These are phyloP conservation scores for Penicillium sp. DNA, from an alignment of 2,329 filamentous ascomycete genomes.

Conservation along the genomic window DNA sequence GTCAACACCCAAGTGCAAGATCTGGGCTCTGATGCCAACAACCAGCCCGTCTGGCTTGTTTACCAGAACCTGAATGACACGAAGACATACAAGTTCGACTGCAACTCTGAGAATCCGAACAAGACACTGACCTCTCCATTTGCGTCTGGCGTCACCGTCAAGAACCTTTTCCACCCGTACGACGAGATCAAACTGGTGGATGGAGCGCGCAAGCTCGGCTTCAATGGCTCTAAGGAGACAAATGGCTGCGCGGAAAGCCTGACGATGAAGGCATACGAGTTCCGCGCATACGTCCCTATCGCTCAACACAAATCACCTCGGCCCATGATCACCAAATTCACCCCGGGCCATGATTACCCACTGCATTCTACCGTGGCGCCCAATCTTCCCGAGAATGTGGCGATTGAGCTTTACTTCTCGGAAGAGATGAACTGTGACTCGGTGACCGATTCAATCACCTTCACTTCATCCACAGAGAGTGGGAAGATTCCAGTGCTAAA, in stretches of 20 bases:
- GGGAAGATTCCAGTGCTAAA: constrained; percentile 47
- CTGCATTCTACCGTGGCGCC: constrained; percentile 50
- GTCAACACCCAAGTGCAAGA: constrained; percentile 52
- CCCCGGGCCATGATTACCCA: constrained; percentile 60
- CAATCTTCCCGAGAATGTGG: constrained; percentile 47
- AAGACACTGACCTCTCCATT: constrained; percentile 58
- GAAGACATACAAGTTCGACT: constrained; percentile 57
- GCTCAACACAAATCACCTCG: constrained; percentile 49
- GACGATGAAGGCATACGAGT: constrained; percentile 57
- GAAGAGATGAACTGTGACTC: constrained; percentile 58
- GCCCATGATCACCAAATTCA: constrained; percentile 59
- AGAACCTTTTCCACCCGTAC: constrained; percentile 62
- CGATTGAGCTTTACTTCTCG: constrained; percentile 55
- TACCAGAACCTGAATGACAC: constrained; percentile 49
- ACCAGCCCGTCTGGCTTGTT: constrained; percentile 46
- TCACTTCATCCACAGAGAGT: constrained; percentile 54
- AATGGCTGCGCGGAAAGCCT: constrained; percentile 57
- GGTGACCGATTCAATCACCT: constrained; percentile 49
- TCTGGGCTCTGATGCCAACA: constrained; percentile 39
- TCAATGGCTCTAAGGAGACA: constrained; percentile 45
- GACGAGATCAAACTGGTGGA: constrained; percentile 52
- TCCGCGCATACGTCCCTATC: constrained; percentile 58
- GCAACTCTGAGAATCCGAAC: constrained; percentile 44
- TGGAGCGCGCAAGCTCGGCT: constrained; percentile 46
- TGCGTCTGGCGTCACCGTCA: constrained; percentile 52